Evolutionary conservation across 176 grass and related monocot species (phyloP), one percentile per base, ranked within the genome.

Genomic region (Ampelocalamus luodianensis): DNA sequence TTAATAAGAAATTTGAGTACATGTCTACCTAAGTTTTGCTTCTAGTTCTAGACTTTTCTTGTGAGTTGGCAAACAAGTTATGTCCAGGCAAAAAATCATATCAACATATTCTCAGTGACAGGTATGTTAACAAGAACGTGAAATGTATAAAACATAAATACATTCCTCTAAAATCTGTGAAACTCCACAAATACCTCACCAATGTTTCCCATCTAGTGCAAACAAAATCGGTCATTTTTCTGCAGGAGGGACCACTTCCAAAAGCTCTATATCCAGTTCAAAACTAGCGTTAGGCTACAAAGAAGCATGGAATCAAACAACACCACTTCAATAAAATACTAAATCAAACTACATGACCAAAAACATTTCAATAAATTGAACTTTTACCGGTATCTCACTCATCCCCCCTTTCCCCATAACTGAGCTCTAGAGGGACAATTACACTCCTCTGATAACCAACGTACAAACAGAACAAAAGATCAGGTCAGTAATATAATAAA

Each of bases 231-330:
- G 13, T 87, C 71, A 91, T 34, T 88, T 88, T 74, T 76, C 79
- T 74, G 65, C 36, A 8, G 85, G 89, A 87, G 87, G 77, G 8
- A 53, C 68, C 20, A 92, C 80, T 95, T 89, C 59, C 83, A 93
- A 80, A 85, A 98, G 91, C 77, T 98, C 93, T 82, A 95, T 82
- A 71, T 98, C 87, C 55, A 98, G 83, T 84, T 95, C 91, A 89
- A 95, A 95, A 71, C 66, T 81, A 69, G 89, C 69, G 68, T 85
- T 85, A 69, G 91, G 80, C 89, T 98, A 85, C 82, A 95, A 87
- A 54, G 18, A 13, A 80, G 22, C 49, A 80, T 65, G 50, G 49
- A 79, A 63, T 14, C 24, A 44, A 76, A 81, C 13, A 44, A 44
- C 32, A 58, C 2, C 6, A 1, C 4, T 15, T 77, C 58, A 79